phyloP scores from a whole-genome alignment of 768 basidiomycete genomes.

The Podaxis rugospora region DNA sequence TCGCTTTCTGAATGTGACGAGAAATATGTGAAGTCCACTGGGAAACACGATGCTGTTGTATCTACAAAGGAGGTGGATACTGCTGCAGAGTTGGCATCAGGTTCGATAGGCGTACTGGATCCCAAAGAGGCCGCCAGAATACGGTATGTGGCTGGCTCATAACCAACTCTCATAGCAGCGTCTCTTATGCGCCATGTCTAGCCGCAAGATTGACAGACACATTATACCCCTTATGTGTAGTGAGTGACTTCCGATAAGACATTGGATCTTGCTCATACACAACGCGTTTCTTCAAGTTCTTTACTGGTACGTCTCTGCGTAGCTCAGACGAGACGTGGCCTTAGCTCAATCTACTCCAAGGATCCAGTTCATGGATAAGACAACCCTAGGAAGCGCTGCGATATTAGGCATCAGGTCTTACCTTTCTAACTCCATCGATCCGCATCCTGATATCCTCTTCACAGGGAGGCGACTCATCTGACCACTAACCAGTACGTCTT shows the following conservation, averaged over 20 bases:
- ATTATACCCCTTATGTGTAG: constrained; percentile 71
- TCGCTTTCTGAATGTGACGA: not conserved
- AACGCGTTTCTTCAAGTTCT: constrained; percentile 32
- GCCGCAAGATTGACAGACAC: constrained; percentile 62
- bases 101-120: constrained; percentile 39
- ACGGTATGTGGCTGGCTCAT: constrained; percentile 29
- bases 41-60: constrained; percentile 15
- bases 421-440: not conserved
- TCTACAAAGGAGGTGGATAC: constrained; percentile 54
- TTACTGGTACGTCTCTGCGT: constrained; percentile 40
- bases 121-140: constrained; percentile 48
- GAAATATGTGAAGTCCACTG: not conserved
- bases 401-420: constrained; percentile 65
- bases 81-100: constrained; percentile 52
- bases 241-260: constrained; percentile 28
- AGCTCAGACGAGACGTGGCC: not conserved
- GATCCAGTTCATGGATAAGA: constrained; percentile 81
- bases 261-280: not conserved
- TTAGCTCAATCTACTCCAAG: constrained; percentile 24
- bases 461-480: constrained; percentile 55
- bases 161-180: not conserved
- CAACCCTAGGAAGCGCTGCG: constrained; percentile 60
- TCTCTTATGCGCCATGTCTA: constrained; percentile 10
- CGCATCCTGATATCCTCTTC: not conserved
- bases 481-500: constrained; percentile 56